These are phyloP conservation scores for Cyberlindnera petersonii DNA, from an alignment of 805 yeast genomes.

Conservation along the genomic window DNA sequence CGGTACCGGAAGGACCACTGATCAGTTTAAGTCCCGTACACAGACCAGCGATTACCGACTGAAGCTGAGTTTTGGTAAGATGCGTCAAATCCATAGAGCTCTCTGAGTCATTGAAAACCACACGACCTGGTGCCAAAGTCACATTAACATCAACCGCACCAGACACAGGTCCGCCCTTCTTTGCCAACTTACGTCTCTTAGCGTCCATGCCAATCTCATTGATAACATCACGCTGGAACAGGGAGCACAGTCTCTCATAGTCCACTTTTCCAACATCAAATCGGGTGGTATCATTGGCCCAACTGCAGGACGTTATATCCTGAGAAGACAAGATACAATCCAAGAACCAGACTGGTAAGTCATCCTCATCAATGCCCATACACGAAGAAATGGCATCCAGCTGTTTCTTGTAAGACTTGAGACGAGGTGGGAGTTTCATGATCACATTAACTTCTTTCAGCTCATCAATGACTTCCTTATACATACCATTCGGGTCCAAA, in stretches of 20 bases:
- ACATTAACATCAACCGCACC: no score
- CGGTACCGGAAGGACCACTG: constrained; percentile 55
- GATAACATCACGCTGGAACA: no score
- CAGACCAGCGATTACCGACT: constrained; percentile 22
- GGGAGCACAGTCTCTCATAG: no score
- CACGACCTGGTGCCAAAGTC: no score
- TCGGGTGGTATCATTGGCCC: no score
- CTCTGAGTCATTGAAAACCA: no score
- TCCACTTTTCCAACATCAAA: no score
- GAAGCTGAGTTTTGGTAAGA: constrained; percentile 5
- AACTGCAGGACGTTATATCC: constrained; percentile 8
- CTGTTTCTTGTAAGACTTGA: neutral
- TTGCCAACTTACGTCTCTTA: no score
- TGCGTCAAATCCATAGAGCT: neutral
- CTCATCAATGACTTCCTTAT: neutral
- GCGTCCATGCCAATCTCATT: no score
- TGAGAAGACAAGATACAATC: constrained; percentile 34
- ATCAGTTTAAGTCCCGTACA: constrained; percentile 41
- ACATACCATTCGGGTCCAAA: neutral
- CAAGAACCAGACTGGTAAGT: constrained; percentile 34
- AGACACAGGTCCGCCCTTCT: no score
- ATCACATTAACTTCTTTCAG: constrained; percentile 25
- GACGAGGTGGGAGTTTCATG: constrained; percentile 20
- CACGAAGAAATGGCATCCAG: constrained; percentile 6
- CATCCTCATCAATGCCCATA: constrained; percentile 5